A percentile compares a stretch with the other conserved stretches of the same genome.
Conservation (phyloP, 2,329 filamentous ascomycete species). For the Fusarium sp. region DNA sequence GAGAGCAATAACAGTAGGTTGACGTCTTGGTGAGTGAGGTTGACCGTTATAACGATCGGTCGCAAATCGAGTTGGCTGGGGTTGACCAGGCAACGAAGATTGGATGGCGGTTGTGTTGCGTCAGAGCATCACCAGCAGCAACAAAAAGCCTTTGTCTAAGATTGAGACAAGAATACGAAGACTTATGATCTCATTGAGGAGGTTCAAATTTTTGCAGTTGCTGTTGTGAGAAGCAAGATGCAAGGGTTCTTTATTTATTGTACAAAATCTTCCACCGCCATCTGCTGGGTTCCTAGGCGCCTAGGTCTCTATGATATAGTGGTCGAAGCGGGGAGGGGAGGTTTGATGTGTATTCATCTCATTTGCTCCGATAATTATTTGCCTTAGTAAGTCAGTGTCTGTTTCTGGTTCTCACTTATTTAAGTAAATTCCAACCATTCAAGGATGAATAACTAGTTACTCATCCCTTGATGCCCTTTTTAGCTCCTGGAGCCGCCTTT, state of each 20-base stretch:
- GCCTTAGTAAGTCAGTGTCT: conserved; percentile 13
- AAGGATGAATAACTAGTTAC: too few relatives aligned
- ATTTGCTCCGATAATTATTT: conserved; percentile 42
- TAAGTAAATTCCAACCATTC: conserved; percentile 28
- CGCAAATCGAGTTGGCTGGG: conserved; percentile 32
- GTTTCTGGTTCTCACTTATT: conserved; percentile 3
- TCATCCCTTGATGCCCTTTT: conserved; percentile 54
- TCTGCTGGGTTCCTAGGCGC: not conserved
- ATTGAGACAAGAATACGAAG: conserved; percentile 16
- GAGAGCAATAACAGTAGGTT: not conserved
- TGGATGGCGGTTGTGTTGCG: conserved; percentile 30
- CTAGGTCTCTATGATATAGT: conserved; percentile 20
- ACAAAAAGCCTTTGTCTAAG: conserved; percentile 32
- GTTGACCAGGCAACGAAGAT: conserved; percentile 50
- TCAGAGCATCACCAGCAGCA: conserved; percentile 45
- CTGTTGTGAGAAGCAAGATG: conserved; percentile 6
- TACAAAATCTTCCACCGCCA: conserved; percentile 35
- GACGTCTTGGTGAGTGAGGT: conserved; percentile 23
- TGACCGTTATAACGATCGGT: conserved; percentile 34
- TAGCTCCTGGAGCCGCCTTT: conserved; percentile 51
- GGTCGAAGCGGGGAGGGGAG: conserved; percentile 40
- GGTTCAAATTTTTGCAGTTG: not conserved
- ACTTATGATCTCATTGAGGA: conserved; percentile 26
- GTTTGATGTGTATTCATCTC: conserved; percentile 47
- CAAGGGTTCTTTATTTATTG: conserved; percentile 19